Evolutionary conservation across 2,329 filamentous ascomycete genomes (phyloP).

Genomic region (Aspergillus calidoustus): DNA sequence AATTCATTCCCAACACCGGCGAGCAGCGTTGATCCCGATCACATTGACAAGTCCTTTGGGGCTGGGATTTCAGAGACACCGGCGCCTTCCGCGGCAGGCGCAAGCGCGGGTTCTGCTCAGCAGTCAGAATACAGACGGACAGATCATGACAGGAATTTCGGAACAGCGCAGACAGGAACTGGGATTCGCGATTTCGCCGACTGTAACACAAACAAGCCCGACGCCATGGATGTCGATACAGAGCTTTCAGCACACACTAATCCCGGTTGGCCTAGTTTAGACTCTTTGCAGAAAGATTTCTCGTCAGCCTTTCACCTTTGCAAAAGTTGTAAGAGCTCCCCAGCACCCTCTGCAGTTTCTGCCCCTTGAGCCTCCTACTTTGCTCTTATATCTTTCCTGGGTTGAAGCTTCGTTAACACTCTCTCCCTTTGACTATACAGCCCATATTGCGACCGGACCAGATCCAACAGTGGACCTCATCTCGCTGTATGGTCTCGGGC

Average conservation of each 20-base stretch:
- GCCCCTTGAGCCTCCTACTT: conserved; percentile 30
- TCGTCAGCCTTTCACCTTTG: conserved; percentile 54
- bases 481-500: conserved; percentile 60
- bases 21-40: conserved; percentile 48
- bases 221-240: conserved; percentile 48
- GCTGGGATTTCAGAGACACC: conserved; percentile 27
- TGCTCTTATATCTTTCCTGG: conserved; percentile 32
- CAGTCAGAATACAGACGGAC: conserved; percentile 38
- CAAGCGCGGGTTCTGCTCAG: conserved; percentile 24
- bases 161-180: conserved; percentile 21
- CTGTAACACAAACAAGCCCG: conserved; percentile 24
- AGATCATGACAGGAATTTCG: conserved; percentile 40
- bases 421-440: conserved; percentile 40
- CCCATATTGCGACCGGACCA: conserved; percentile 57
- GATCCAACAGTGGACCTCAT: conserved; percentile 64
- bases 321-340: conserved; percentile 55
- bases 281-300: conserved; percentile 52
- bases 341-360: conserved; percentile 40
- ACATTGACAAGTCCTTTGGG: conserved; percentile 37
- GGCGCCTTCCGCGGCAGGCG: conserved; percentile 20
- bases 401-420: conserved; percentile 49
- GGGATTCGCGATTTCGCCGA: conserved; percentile 30
- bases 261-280: conserved; percentile 39
- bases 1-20: conserved; percentile 52
- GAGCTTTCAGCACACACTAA: conserved; percentile 27